These are phyloP conservation scores for Boletus rufocinnamomeus DNA, from an alignment of 768 basidiomycete genomes.

Conservation along the genomic window DNA sequence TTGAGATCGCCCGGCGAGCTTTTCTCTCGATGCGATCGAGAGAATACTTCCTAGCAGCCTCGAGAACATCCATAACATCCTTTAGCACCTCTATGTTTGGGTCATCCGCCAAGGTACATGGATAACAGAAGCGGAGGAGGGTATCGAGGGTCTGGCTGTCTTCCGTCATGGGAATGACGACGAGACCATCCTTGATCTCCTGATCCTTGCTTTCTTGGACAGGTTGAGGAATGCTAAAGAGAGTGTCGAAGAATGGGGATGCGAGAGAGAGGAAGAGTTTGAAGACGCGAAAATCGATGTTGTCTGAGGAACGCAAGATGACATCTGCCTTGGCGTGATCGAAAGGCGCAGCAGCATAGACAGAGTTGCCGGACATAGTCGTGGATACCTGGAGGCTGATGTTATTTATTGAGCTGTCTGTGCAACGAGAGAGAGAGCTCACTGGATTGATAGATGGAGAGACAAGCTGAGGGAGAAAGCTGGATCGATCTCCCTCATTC, in stretches of 20 bases:
- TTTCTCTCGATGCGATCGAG: not conserved
- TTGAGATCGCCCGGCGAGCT: not conserved
- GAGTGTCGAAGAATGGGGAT: constrained; percentile 36
- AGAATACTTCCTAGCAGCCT: not conserved
- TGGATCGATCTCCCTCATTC: not conserved
- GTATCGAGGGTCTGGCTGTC: too few relatives aligned
- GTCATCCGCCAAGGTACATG: constrained; percentile 26
- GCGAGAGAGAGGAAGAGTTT: too few relatives aligned
- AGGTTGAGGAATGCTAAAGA: constrained; percentile 36
- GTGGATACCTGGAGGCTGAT: not conserved
- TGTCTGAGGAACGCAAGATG: too few relatives aligned
- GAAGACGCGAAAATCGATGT: too few relatives aligned
- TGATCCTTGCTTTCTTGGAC: not conserved
- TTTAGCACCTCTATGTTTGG: constrained; percentile 15
- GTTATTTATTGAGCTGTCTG: not conserved
- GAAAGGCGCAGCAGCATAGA: constrained; percentile 23
- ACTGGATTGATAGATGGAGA: not conserved
- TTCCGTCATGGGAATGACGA: too few relatives aligned
- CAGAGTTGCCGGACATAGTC: not conserved
- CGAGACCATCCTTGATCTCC: too few relatives aligned
- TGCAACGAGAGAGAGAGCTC: not conserved
- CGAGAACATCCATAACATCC: not conserved
- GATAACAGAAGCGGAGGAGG: too few relatives aligned
- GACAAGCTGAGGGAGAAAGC: too few relatives aligned
- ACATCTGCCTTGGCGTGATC: too few relatives aligned